phyloP scores from a whole-genome alignment of 352 stramenopile genomes.

The Globisporangium takayamanum region DNA sequence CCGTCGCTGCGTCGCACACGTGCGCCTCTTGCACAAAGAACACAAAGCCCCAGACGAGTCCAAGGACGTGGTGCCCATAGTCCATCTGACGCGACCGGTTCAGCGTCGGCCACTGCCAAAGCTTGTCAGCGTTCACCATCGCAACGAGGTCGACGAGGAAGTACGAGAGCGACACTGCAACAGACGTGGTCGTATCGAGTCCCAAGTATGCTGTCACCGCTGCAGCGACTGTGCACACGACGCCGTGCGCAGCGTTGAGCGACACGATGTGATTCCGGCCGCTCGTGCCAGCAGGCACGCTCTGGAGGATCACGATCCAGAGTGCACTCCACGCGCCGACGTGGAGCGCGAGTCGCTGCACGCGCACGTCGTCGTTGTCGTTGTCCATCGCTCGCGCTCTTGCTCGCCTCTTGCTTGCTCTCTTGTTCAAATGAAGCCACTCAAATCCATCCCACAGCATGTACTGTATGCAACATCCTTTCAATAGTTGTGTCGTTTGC shows the following conservation, averaged over 20 bases:
- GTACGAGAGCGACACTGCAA: conserved; percentile 53
- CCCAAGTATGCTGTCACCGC: conserved; percentile 31
- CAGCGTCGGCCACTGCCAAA: conserved; percentile 27
- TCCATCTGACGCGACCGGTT: conserved; percentile 56
- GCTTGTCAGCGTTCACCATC: conserved; percentile 49
- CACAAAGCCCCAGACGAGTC: conserved; percentile 52
- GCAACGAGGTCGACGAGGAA: conserved; percentile 66
- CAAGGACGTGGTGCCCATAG: conserved; percentile 64
- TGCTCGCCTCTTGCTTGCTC: not conserved
- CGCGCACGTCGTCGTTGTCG: conserved; percentile 19
- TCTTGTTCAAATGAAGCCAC: not conserved
- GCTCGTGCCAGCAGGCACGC: conserved; percentile 29
- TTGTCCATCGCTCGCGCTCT: not conserved
- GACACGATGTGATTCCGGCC: conserved; percentile 61
- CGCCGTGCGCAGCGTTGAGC: conserved; percentile 60
- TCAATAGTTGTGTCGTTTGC: no score
- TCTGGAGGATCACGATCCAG: conserved; percentile 43
- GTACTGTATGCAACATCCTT: not conserved
- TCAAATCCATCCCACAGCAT: not conserved
- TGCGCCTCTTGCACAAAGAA: conserved; percentile 56
- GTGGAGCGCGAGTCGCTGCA: conserved; percentile 24
- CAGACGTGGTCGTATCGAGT: conserved; percentile 48
- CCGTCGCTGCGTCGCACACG: conserved; percentile 40
- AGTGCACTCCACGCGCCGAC: conserved; percentile 37
- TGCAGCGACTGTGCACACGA: conserved; percentile 50